phyloP scores from a whole-genome alignment of 129 eudicot species.

The Smallanthus sonchifolius region DNA sequence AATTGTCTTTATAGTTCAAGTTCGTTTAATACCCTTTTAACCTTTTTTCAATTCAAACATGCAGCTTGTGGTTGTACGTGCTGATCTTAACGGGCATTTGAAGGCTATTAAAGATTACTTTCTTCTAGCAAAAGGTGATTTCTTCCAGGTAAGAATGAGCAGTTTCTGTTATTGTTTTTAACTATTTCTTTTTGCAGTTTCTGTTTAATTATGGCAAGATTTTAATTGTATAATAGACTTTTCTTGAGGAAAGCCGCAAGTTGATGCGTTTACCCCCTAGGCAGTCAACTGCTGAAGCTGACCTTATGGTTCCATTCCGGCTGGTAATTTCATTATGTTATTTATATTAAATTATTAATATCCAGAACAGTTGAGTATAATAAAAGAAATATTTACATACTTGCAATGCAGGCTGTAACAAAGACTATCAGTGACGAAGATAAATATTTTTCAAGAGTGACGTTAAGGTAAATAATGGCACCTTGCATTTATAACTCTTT shows the following conservation, averaged over 20 bases:
- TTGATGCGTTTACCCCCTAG: constrained; percentile 98
- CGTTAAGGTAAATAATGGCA: constrained; percentile 49
- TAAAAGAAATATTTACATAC: constrained; percentile 14
- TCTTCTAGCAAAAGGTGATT: constrained; percentile 96
- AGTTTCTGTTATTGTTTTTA: background rate
- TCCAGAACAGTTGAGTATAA: background rate
- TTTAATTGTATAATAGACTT: constrained; percentile 50
- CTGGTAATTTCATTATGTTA: constrained; percentile 44
- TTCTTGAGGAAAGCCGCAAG: constrained; percentile 95
- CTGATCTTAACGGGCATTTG: constrained; percentile 89
- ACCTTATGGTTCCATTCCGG: constrained; percentile 96
- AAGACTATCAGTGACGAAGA: constrained; percentile 95
- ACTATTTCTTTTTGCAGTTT: background rate
- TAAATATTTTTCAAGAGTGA: constrained; percentile 81
- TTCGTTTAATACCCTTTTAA: background rate
- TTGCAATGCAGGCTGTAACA: constrained; percentile 70
- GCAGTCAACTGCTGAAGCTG: constrained; percentile 98
- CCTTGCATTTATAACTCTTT: constrained; percentile 1
- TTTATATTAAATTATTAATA: background rate
- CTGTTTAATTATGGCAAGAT: background rate
- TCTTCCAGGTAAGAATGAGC: constrained; percentile 68
- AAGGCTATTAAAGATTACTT: constrained; percentile 96
- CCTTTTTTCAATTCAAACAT: constrained; percentile 5
- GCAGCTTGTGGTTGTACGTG: constrained; percentile 99
- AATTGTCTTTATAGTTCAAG: background rate